phyloP scores from a whole-genome alignment of 495 filamentous ascomycete genomes.

The Zalerion maritima region DNA sequence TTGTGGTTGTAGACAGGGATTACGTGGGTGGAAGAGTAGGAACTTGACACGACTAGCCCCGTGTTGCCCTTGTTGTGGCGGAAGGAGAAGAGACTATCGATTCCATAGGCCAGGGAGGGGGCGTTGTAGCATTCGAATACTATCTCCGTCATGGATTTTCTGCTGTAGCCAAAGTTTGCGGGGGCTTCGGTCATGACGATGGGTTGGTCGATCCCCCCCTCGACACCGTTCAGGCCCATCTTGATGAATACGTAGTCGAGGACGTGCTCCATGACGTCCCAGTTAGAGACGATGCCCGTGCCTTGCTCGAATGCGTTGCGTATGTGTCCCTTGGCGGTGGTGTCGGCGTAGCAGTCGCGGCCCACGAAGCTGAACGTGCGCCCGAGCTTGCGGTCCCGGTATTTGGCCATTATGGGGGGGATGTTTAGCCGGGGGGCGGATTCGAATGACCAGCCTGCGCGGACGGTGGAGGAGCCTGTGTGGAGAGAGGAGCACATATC shows the following conservation, averaged over 20 bases:
- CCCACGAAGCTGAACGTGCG: slow-evolving; percentile 85
- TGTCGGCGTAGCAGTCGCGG: slow-evolving; percentile 82
- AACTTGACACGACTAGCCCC: slow-evolving; percentile 80
- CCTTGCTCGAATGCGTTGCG: slow-evolving; percentile 83
- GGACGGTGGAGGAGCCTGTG: slow-evolving; percentile 72
- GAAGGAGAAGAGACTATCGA: slow-evolving; percentile 93
- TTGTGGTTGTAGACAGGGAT: slow-evolving; percentile 83
- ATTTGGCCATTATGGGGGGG: slow-evolving; percentile 83
- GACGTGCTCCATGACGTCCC: slow-evolving; percentile 90
- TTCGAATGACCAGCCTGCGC: slow-evolving; percentile 94
- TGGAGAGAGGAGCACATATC: slow-evolving; percentile 4
- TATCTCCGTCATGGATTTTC: slow-evolving; percentile 91
- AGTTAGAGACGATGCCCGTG: slow-evolving; percentile 83
- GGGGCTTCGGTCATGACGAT: slow-evolving; percentile 94
- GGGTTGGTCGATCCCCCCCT: slow-evolving; percentile 63
- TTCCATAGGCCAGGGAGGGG: slow-evolving; percentile 78
- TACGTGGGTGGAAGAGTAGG: slow-evolving; percentile 86
- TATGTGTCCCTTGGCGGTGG: slow-evolving; percentile 79
- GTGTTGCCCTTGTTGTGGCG: slow-evolving; percentile 77
- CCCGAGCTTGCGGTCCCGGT: slow-evolving; percentile 80
- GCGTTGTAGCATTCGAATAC: slow-evolving; percentile 89
- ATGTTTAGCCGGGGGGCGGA: slow-evolving; percentile 58
- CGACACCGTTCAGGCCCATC: slow-evolving; percentile 64
- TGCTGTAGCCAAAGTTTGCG: slow-evolving; percentile 72
- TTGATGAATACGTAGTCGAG: slow-evolving; percentile 89